A percentile compares a stretch with the other conserved stretches of the same genome.
Conservation (phyloP, 108 stramenopile genomes). For the Seminavis robusta region DNA sequence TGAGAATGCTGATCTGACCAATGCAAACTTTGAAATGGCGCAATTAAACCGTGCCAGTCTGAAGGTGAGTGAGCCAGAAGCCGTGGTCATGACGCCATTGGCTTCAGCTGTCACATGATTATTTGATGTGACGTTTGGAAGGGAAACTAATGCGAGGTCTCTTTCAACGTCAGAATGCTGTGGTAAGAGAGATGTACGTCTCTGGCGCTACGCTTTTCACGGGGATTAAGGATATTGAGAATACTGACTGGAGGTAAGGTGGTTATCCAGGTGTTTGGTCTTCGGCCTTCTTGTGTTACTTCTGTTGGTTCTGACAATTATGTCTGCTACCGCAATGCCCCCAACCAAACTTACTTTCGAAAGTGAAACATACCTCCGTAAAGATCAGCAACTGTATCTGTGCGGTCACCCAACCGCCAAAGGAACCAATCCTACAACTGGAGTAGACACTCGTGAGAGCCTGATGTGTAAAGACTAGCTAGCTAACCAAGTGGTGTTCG, state of each 20-base stretch:
- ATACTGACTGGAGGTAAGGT: conserved; percentile 90
- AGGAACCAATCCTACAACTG: conserved; percentile 89
- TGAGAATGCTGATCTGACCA: conserved; percentile 79
- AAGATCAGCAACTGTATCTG: conserved; percentile 89
- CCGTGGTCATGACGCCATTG: no score
- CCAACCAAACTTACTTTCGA: no score
- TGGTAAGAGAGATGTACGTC: conserved; percentile 89
- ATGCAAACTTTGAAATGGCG: conserved; percentile 83
- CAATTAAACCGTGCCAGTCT: conserved; percentile 73
- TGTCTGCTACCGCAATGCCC: background rate
- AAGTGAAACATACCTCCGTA: conserved; percentile 76
- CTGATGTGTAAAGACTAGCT: conserved; percentile 70
- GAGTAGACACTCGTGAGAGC: conserved; percentile 89
- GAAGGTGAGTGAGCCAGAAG: no score
- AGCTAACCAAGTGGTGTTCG: background rate
- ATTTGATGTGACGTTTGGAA: no score
- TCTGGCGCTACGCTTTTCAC: conserved; percentile 87
- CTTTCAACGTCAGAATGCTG: no score
- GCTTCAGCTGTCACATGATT: no score
- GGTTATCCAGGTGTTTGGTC: no score
- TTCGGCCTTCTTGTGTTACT: background rate
- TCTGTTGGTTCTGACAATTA: background rate
- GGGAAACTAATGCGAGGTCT: no score
- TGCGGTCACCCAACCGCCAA: conserved; percentile 90
- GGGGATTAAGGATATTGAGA: conserved; percentile 76